These are phyloP conservation scores for Neospermospora avenae DNA, from an alignment of 2,329 filamentous ascomycete species.

Conservation along the genomic window DNA sequence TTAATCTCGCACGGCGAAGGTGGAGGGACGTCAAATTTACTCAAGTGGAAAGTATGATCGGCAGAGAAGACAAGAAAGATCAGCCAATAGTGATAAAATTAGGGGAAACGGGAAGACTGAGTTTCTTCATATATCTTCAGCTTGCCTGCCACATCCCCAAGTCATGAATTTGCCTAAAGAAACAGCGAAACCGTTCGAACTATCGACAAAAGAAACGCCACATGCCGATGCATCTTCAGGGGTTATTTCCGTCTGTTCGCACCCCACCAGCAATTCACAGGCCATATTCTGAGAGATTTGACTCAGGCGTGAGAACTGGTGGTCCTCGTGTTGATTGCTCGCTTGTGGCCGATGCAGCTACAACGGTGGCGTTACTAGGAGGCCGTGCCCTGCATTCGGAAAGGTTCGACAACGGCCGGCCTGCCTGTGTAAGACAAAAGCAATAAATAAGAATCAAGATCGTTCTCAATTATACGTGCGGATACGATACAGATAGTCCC, in stretches of 20 bases:
- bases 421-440: not conserved
- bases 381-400: not conserved
- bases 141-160: not conserved
- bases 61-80: not conserved
- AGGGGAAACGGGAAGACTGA: not conserved
- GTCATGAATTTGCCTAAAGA: not conserved
- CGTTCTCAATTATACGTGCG: not conserved
- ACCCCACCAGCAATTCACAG: not conserved
- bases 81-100: too few species aligned
- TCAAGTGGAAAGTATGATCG: not conserved
- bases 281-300: not conserved
- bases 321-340: not conserved
- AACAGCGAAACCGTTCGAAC: not conserved
- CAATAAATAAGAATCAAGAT: not conserved
- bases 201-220: not conserved
- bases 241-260: not conserved
- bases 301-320: not conserved
- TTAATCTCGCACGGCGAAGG: not conserved
- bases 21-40: not conserved
- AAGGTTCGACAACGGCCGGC: not conserved
- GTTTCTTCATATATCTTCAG: constrained; percentile 2
- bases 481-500: not conserved
- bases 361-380: not conserved
- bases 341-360: constrained; percentile 1
- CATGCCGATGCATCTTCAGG: not conserved